Conservation (phyloP, 1,139 yeast species). For the Lodderomyces margitis region DNA sequence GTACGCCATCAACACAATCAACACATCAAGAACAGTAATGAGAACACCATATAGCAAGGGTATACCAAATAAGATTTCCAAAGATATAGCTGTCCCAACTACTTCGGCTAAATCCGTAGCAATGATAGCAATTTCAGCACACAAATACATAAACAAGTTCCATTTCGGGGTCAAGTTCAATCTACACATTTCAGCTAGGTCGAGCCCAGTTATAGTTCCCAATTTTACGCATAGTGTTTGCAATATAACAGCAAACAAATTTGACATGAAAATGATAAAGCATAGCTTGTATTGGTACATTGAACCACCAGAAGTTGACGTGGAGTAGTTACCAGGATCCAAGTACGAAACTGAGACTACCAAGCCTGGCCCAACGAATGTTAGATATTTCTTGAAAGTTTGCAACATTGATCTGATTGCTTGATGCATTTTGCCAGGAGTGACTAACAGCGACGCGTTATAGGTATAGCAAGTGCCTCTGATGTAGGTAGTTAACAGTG, state of each 20-base stretch:
- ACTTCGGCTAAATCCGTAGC: constrained; percentile 85
- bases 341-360: constrained; percentile 76
- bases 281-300: constrained; percentile 63
- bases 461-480: neutral
- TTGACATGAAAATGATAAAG: constrained; percentile 62
- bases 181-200: constrained; percentile 74
- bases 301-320: constrained; percentile 79
- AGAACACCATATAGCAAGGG: constrained; percentile 69
- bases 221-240: constrained; percentile 72
- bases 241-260: constrained; percentile 67
- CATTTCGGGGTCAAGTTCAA: constrained; percentile 56
- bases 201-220: constrained; percentile 77
- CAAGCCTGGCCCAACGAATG: constrained; percentile 77
- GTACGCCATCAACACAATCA: constrained; percentile 66
- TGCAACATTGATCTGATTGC: constrained; percentile 3
- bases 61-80: constrained; percentile 64
- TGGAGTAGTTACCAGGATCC: constrained; percentile 82
- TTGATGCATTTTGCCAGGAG: neutral
- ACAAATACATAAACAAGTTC: constrained; percentile 55
- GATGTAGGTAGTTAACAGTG: neutral
- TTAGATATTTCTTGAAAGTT: constrained; percentile 45
- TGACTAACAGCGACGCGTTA: neutral
- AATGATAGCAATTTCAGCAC: constrained; percentile 74
- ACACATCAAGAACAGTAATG: constrained; percentile 69
- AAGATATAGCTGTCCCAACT: constrained; percentile 75